Base-by-base conservation (phyloP, 305 asterid genomes). In the Caryopteris hybrid region DNA sequence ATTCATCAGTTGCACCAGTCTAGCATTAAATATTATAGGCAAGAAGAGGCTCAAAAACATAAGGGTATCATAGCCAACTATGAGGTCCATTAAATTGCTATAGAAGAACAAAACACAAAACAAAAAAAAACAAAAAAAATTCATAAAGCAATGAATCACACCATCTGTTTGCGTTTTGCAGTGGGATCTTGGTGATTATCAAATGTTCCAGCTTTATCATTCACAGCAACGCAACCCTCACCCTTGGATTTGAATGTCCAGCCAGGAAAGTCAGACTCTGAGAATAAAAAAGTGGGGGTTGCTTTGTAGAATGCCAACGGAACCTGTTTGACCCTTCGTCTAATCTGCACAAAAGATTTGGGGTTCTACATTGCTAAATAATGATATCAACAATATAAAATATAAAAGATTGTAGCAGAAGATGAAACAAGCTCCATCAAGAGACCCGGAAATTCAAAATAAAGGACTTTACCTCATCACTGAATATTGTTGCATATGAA, bases 311-410 rank as follows among this genome's bases (percentile, higher is more conserved):
- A 93, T 27, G 97, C 98, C 83, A 90, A 66, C 0, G 97, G 92
- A 29, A 90, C 97, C 79, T 93, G 96, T 76, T 91, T 91, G 21
- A 88, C 90, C 81, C 99, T 82, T 48, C 97, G 77, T 74, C 95
- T 77, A 47, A 88, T 83, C 99, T 93, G 90, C 78, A 80, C 78
- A 52, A 20, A 31, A 12, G 1, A 50, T 41, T 14, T 51, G 33
- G 47, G 20, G 10, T 54, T 62, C 29, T 23, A 2, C 9, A 16
- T 20, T 17, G 53, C 38, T 66, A 23, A 58, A 47, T 38, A 18
- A 12, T 20, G 0, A 18, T 47, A 25, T 34, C 43, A 6, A 39
- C 2, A 61, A 61, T n/a, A 31, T 38, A 39, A 22, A 42, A 43
- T 21, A 69, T 8, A 38, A 6, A 13, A 20, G n/a, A 27, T 45